phyloP scores from a whole-genome alignment of 1,284 basidiomycete species.

The Sporisorium scitamineum region DNA sequence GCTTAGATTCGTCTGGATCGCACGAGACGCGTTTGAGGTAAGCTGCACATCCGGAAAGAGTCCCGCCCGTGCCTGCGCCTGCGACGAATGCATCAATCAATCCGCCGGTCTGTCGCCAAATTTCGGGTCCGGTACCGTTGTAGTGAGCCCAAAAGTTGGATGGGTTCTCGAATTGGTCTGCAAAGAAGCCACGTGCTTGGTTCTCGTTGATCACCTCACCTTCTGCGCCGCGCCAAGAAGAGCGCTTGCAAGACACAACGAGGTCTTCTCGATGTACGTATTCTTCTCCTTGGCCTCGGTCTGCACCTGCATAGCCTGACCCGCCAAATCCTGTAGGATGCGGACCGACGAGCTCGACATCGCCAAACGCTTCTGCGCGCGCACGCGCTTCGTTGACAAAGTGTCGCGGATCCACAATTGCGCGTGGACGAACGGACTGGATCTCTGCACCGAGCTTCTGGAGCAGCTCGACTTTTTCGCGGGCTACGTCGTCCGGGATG shows the following conservation, averaged over 20 bases:
- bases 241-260: slow-evolving; percentile 47
- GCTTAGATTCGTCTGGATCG: slow-evolving; percentile 34
- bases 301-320: slow-evolving; percentile 26
- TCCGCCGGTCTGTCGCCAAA: slow-evolving; percentile 91
- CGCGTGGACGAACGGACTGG: slow-evolving; percentile 73
- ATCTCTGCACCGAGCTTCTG: slow-evolving; percentile 87
- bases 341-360: slow-evolving; percentile 53
- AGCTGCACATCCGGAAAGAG: slow-evolving; percentile 85
- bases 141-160: slow-evolving; percentile 93
- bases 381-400: slow-evolving; percentile 67
- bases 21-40: slow-evolving; percentile 76
- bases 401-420: slow-evolving; percentile 66
- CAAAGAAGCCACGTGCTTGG: slow-evolving; percentile 75
- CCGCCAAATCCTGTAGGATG: slow-evolving; percentile 31
- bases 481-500: slow-evolving; percentile 75
- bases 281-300: slow-evolving; percentile 28
- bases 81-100: slow-evolving; percentile 86
- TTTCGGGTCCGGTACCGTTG: slow-evolving; percentile 91
- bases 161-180: slow-evolving; percentile 84
- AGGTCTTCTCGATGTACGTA: slow-evolving; percentile 49
- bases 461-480: slow-evolving; percentile 88
- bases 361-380: slow-evolving; percentile 58
- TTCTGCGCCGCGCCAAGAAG: slow-evolving; percentile 8
- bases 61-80: slow-evolving; percentile 98
- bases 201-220: slow-evolving; percentile 42